A percentile compares a stretch with the other conserved stretches of the same genome.
Evolutionary conservation across 441 rosid genomes (phyloP).

Genomic region (Melastoma candidum): DNA sequence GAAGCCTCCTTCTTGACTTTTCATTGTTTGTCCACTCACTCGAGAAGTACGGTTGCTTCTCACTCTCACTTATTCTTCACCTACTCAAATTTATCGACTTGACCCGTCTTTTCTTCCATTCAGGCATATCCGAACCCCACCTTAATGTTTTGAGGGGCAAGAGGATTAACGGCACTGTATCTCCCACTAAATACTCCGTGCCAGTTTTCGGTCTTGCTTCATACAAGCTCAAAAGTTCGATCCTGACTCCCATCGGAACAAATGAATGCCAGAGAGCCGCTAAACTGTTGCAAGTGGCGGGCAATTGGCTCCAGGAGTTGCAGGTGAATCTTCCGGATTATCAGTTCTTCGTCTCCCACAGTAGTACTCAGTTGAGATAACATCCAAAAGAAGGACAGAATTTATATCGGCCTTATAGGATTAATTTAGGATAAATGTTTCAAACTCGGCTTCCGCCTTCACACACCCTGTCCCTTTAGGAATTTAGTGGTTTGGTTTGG

Average conservation of each 20-base stretch:
- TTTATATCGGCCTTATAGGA: too few species aligned
- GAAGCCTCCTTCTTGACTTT: constrained; percentile 34
- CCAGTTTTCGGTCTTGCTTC: constrained; percentile 33
- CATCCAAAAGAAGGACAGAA: background rate
- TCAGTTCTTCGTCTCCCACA: constrained; percentile 37
- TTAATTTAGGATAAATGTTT: too few species aligned
- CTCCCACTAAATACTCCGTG: constrained; percentile 19
- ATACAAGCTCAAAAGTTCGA: constrained; percentile 29
- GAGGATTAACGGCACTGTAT: constrained; percentile 15
- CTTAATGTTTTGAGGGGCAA: constrained; percentile 11
- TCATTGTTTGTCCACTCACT: constrained; percentile 24
- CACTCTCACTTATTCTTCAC: background rate
- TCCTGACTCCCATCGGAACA: constrained; percentile 21
- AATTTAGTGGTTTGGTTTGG: too few species aligned
- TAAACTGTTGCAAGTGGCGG: constrained; percentile 30
- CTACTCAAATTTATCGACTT: background rate
- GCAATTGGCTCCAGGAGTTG: constrained; percentile 37
- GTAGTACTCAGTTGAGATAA: constrained; percentile 18
- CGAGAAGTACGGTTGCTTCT: constrained; percentile 11
- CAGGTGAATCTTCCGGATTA: constrained; percentile 45
- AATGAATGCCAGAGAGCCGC: constrained; percentile 26
- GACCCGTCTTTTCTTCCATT: background rate
- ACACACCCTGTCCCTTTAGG: too few species aligned
- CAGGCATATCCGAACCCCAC: constrained; percentile 21
- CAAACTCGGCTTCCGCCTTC: too few species aligned